Conservation (phyloP, 441 rosid species). For the Croton setiger region DNA sequence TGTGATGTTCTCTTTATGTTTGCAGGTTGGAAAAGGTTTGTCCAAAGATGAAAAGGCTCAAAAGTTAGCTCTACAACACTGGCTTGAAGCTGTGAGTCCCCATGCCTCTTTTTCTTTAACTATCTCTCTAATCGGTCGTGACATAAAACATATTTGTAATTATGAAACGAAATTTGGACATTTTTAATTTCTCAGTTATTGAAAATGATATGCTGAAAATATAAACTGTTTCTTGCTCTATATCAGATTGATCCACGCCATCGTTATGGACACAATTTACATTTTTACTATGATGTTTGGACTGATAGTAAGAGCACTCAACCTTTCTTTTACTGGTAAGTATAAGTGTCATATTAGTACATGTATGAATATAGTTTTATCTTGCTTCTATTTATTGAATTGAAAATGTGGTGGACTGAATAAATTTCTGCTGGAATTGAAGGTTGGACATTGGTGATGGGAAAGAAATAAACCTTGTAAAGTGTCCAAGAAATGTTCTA, state of each 20-base stretch:
- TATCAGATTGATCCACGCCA: conserved; percentile 65
- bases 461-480: conserved; percentile 54
- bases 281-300: conserved; percentile 59
- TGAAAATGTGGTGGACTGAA: neutral
- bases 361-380: neutral
- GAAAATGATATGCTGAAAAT: neutral
- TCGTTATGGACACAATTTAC: conserved; percentile 69
- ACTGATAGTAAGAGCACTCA: conserved; percentile 42
- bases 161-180: neutral
- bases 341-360: neutral
- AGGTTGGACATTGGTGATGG: conserved; percentile 94
- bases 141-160: neutral
- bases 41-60: conserved; percentile 66
- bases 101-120: neutral
- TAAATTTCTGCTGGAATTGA: conserved; percentile 16
- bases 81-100: conserved; percentile 74
- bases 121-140: neutral
- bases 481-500: conserved; percentile 49
- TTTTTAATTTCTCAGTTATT: neutral
- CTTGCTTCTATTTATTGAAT: neutral
- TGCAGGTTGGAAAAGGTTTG: conserved; percentile 68
- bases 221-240: conserved; percentile 7
- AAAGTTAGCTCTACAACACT: conserved; percentile 65
- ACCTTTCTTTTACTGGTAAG: conserved; percentile 72
- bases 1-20: neutral